Base-by-base conservation (phyloP, 495 filamentous ascomycete species). In the Penicilliopsis zonata region DNA sequence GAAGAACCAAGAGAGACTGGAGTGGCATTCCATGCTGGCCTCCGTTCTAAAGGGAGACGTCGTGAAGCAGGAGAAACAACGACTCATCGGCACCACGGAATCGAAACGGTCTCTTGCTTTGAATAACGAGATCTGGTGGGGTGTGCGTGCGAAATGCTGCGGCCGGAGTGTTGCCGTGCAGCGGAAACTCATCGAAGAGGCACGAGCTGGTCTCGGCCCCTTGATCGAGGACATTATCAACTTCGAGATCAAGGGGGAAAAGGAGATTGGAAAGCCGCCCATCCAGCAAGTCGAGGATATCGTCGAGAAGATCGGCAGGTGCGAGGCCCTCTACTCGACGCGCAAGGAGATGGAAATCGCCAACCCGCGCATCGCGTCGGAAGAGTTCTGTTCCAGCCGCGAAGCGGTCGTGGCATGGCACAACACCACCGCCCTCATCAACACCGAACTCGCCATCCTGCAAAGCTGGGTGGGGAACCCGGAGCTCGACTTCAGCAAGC, bases 11-110 rank as follows among this genome's bases (percentile, higher is more conserved):
- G 90, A 96, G 54, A 67, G 90, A 22, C 61, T 98, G 17, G 92
- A 98, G 56, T 98, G 90, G 90, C 88, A 98, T 59, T 80, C 83
- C 3, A 98, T 98, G 90, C 63, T 98, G 23, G 85, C 87, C 17
- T 87, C 85, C 1, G 90, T 98, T 3, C 57, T 98, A 41, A 96
- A 87, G 21, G 90, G 90, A 31, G 90, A 98, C 53, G 92, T 98
- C 8, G 88, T 98, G 14, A 82, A 83, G 41, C 90, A 98, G 53
- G 90, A 98, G 61, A 98, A 96, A 61, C 90, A 93, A 48, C 74
- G 90, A 18, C 58, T 98, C 42, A 85, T 88, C 44, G 90, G 86
- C 12, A 74, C 81, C 14, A 67, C 74, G 5, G 90, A 94, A 41
- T 73, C 80, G 33, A 71, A 78, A 33, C 76, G 74, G 22, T 79